These are phyloP conservation scores for Ogataea methanolica DNA, from an alignment of 805 yeast genomes.

Conservation along the genomic window DNA sequence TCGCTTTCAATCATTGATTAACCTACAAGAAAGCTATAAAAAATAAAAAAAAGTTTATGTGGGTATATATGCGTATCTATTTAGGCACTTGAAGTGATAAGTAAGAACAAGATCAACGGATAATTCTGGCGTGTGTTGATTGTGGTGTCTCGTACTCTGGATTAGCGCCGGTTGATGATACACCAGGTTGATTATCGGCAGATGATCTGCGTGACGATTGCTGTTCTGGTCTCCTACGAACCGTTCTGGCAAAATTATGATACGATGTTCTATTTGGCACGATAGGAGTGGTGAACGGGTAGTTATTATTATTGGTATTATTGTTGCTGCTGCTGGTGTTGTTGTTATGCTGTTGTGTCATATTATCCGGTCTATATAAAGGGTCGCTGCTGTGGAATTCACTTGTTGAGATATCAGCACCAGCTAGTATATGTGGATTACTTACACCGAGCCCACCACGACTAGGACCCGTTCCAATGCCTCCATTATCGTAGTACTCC, in stretches of 20 bases:
- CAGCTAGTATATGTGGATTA: slow-evolving; percentile 3
- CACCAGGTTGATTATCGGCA: neutral
- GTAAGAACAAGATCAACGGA: slow-evolving; percentile 8
- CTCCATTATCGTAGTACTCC: neutral
- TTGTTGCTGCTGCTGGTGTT: neutral
- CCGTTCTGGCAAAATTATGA: slow-evolving; percentile 8
- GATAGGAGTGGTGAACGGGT: slow-evolving; percentile 17
- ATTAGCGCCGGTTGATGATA: slow-evolving; percentile 1
- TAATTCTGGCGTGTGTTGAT: slow-evolving; percentile 16
- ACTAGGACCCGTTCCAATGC: neutral
- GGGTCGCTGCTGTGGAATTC: neutral
- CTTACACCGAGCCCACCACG: neutral
- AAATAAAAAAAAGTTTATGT: neutral
- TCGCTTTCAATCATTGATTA: neutral
- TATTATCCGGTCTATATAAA: neutral
- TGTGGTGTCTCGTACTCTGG: slow-evolving; percentile 14
- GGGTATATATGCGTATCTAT: neutral
- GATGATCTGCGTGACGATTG: slow-evolving; percentile 10
- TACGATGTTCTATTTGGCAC: slow-evolving; percentile 15
- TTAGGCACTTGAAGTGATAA: neutral
- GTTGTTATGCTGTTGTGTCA: neutral
- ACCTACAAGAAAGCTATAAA: too few relatives aligned
- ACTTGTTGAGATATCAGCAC: slow-evolving; percentile 1
- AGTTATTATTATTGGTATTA: neutral
- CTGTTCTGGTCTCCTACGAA: slow-evolving; percentile 6